Conservation (phyloP, 768 basidiomycete species). For the Postia placenta region DNA sequence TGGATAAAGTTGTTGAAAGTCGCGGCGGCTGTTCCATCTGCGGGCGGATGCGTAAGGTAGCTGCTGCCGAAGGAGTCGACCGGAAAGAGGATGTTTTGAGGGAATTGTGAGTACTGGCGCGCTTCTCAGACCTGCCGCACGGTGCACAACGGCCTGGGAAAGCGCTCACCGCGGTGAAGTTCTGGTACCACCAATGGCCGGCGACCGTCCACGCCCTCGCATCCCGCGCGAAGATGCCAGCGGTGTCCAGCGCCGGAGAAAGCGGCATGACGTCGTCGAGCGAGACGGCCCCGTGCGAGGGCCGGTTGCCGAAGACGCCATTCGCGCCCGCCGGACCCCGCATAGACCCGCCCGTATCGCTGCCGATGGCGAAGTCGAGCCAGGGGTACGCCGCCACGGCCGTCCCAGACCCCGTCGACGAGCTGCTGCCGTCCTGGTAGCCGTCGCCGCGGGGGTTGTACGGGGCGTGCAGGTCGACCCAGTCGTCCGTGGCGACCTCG, state of each 20-base stretch:
- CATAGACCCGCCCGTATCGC: slow-evolving; percentile 27
- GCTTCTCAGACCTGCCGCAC: not conserved
- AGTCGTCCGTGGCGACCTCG: slow-evolving; percentile 26
- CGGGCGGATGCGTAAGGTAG: slow-evolving; percentile 18
- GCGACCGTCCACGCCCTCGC: slow-evolving; percentile 20
- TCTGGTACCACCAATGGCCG: slow-evolving; percentile 25
- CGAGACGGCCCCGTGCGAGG: slow-evolving; percentile 22
- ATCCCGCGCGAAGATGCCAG: slow-evolving; percentile 23
- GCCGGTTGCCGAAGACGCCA: slow-evolving; percentile 24
- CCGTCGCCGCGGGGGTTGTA: slow-evolving; percentile 28
- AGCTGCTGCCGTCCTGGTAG: slow-evolving; percentile 25
- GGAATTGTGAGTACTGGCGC: slow-evolving; percentile 19
- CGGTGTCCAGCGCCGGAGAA: slow-evolving; percentile 22
- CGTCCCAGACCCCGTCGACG: slow-evolving; percentile 23
- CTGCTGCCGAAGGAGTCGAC: slow-evolving; percentile 19
- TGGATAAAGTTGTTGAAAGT: slow-evolving; percentile 22
- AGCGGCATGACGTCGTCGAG: slow-evolving; percentile 26
- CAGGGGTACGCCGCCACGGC: slow-evolving; percentile 21
- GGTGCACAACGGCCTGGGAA: not conserved
- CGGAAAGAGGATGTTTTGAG: slow-evolving; percentile 24
- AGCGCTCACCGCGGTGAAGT: slow-evolving; percentile 17
- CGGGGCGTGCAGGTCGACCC: slow-evolving; percentile 26
- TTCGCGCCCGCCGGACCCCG: slow-evolving; percentile 24
- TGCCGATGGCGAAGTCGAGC: slow-evolving; percentile 25
- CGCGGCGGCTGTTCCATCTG: slow-evolving; percentile 13